These are phyloP conservation scores for Coprinopsis cinerea DNA, from an alignment of 768 basidiomycete genomes.

Conservation along the genomic window DNA sequence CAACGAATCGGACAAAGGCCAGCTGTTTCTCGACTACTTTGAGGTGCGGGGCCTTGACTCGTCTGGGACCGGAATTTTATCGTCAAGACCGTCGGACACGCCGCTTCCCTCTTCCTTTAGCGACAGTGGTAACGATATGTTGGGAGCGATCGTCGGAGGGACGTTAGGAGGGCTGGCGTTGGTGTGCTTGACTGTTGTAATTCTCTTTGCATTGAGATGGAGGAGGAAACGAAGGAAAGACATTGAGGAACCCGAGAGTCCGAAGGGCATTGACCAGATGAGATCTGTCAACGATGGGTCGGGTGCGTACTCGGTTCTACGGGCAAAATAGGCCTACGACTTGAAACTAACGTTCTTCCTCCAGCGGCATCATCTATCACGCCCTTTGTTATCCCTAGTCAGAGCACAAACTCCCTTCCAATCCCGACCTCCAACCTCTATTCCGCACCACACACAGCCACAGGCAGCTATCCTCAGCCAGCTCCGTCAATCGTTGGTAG, in stretches of 20 bases:
- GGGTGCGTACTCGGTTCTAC: no score
- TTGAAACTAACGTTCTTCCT: no score
- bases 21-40: not conserved
- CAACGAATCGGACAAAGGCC: not conserved
- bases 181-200: not conserved
- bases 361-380: no score
- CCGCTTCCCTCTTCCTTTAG: not conserved
- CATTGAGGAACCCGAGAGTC: no score
- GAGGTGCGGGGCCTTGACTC: not conserved
- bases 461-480: no score
- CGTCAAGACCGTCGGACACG: not conserved
- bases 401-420: not conserved
- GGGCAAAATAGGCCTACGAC: not conserved
- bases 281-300: no score
- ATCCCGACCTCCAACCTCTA: no score
- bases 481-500: no score
- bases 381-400: not conserved
- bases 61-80: not conserved
- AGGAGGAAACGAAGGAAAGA: not conserved
- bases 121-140: not conserved
- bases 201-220: not conserved
- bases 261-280: no score
- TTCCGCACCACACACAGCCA: no score
- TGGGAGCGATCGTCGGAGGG: constrained; percentile 6
- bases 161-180: constrained; percentile 1